These are phyloP conservation scores for Cavenderia fasciculata DNA, from an alignment of 78 protist genomes.

Conservation along the genomic window DNA sequence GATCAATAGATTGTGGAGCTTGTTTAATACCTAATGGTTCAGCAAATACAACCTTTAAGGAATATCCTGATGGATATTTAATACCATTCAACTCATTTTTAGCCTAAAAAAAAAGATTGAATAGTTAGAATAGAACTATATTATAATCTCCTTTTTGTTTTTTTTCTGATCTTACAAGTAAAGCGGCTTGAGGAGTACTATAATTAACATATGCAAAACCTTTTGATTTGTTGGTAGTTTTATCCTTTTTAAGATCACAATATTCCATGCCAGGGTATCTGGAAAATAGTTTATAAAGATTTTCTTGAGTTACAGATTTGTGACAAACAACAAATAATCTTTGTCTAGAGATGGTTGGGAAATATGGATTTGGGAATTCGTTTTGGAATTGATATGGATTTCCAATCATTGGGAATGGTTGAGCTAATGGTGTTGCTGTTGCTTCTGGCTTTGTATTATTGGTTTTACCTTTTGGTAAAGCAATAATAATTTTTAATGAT, in stretches of 20 bases:
- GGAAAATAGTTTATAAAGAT: constrained; percentile 52
- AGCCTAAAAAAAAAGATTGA: too few relatives aligned
- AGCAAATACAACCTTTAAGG: constrained; percentile 72
- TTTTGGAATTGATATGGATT: constrained; percentile 21
- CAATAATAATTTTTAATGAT: constrained; percentile 38
- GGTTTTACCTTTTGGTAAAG: constrained; percentile 58
- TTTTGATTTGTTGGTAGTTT: constrained; percentile 55
- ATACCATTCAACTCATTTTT: constrained; percentile 80
- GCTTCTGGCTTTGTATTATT: background rate
- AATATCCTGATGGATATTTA: constrained; percentile 68
- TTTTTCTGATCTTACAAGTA: too few relatives aligned
- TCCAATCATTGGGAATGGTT: constrained; percentile 17
- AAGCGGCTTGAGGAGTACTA: constrained; percentile 58
- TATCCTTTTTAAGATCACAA: constrained; percentile 77
- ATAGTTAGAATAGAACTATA: background rate
- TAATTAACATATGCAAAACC: constrained; percentile 79
- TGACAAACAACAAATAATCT: constrained; percentile 73
- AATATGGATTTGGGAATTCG: constrained; percentile 14
- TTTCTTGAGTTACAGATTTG: constrained; percentile 61
- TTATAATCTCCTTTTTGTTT: background rate
- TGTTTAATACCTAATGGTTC: constrained; percentile 71
- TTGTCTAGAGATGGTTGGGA: constrained; percentile 34
- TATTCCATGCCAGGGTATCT: constrained; percentile 83
- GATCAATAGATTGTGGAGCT: background rate
- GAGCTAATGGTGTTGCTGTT: background rate